Evolutionary conservation across 176 grass and related monocot species (phyloP).

Genomic region (Avena insularis): DNA sequence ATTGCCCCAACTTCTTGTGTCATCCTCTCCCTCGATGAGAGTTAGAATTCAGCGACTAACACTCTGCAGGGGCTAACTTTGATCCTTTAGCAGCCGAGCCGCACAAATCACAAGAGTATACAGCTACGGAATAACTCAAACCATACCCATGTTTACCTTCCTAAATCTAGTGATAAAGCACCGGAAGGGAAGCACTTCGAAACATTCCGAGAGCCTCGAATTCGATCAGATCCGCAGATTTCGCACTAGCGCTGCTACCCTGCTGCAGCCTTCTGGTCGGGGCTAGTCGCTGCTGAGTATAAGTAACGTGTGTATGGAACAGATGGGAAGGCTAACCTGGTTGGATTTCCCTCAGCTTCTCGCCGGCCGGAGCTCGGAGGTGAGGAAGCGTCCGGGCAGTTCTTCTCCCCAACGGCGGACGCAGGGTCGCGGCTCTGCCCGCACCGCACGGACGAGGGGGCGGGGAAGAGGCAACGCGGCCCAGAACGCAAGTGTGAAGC

Average conservation of each 20-base stretch:
- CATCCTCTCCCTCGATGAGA: too few species aligned
- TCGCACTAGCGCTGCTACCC: not conserved
- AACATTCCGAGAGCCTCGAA: conserved; percentile 15
- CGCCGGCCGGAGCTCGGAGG: conserved; percentile 1
- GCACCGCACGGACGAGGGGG: not conserved
- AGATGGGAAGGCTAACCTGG: conserved; percentile 18
- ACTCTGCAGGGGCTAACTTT: not conserved
- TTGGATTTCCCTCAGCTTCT: not conserved
- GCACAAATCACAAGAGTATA: not conserved
- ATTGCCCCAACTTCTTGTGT: too few species aligned
- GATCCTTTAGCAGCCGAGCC: not conserved
- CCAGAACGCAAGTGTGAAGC: not conserved
- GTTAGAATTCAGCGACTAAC: too few species aligned
- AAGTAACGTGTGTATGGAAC: not conserved
- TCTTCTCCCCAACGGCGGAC: not conserved
- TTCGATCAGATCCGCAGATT: conserved; percentile 36
- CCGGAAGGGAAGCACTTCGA: not conserved
- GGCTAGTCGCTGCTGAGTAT: not conserved
- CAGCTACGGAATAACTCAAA: not conserved
- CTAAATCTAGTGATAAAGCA: not conserved
- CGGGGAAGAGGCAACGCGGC: not conserved
- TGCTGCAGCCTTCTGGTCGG: not conserved
- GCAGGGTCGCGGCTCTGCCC: not conserved
- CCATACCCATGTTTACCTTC: not conserved
- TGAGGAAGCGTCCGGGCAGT: not conserved